Evolutionary conservation across 495 filamentous ascomycete genomes (phyloP), one percentile per base, ranked within the genome.

Genomic region (Penicillium canariense): DNA sequence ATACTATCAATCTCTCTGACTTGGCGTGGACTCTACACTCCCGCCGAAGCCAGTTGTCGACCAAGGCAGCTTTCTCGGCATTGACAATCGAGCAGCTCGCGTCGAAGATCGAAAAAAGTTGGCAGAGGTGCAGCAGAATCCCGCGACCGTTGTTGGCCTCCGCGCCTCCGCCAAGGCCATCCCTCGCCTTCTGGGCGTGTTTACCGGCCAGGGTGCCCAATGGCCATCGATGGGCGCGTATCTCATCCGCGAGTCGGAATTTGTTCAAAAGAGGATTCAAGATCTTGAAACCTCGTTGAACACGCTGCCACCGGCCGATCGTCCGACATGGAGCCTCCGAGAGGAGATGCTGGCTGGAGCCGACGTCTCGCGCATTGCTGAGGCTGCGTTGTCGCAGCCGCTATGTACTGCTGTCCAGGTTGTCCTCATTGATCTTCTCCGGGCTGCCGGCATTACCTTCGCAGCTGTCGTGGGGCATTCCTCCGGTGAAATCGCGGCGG

Each of bases 371-470:
- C 17, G 34, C 2, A 20, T 55, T n/a, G 2, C 2, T 10, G 27
- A 55, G 12, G 38, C 39, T 4, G 49, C 43, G 0, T 23, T 77
- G 1, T 70, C 74, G 0, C 77, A 80, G 49, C 73, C 79, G 0
- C 50, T 79, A 0, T 76, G 72, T 15, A 53, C 60, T 1, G 68
- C 56, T 32, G 23, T 66, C 44, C 67, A 68, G 50, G 68, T 68
- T 22, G 40, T 44, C 2, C 56, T 65, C 5, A 63, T 68, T n/a
- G 60, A 64, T 28, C 45, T 64, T 36, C 57, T 66, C 20, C 59
- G 22, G 1, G 31, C 8, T 22, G 35, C 32, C 0, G 58, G 56
- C 1, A 47, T 71, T 3, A n/a, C 14, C 1, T 48, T 50, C 1
- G 25, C 25, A 17, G 51, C 47, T 6, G 65, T 71, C 0, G 56